Base-by-base conservation (phyloP, 163 green algal genomes). In the Smithsoniella earleae region DNA sequence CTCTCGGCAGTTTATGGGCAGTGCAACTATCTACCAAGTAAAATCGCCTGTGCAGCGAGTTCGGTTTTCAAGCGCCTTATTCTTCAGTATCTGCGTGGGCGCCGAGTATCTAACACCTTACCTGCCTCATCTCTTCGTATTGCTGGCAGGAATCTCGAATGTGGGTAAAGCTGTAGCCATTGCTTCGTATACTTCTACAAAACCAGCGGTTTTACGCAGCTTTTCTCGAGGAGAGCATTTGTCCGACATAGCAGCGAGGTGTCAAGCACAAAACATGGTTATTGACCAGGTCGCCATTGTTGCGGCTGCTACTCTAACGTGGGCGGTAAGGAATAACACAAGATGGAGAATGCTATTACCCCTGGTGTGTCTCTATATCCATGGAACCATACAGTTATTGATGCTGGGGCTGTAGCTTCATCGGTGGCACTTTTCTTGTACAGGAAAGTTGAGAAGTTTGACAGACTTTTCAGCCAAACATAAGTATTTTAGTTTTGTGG, bases 251-350 rank as follows among this genome's bases (percentile, higher is more conserved):
- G 88, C 86, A 3, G 90, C 91, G 55, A 30, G 58, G 30, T 33
- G 58, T 33, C 86, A 95, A 83, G 89, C 90, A 16, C 90, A 96
- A 82, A 87, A 91, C 75, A 95, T 96, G 83, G 82, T 96, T 34
- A 80, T 95, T 72, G 93, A 98, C 85, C 96, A 90, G 72, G 36
- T 96, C 0, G 92, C 91, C 0, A 82, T 98, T 33, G 91, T 79
- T 0, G 46, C 92, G 5, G 88, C 82, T 0, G 84, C 93, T 8
- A 78, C 66, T 5, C 74, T 91, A 22, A 85, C 75, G 38, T 83
- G 75, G 46, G 36, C 73, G 6, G 75, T 78, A 46, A 73, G 43
- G 18, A 25, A 28, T 25, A 80, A 76, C 66, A 43, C 55, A 62
- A 63, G 54, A 43, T 62, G 64, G 73, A 77, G 75, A 16, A 73